These are phyloP conservation scores for Plasmodium blacklocki DNA, from an alignment of 169 alveolate genomes.

Conservation along the genomic window DNA sequence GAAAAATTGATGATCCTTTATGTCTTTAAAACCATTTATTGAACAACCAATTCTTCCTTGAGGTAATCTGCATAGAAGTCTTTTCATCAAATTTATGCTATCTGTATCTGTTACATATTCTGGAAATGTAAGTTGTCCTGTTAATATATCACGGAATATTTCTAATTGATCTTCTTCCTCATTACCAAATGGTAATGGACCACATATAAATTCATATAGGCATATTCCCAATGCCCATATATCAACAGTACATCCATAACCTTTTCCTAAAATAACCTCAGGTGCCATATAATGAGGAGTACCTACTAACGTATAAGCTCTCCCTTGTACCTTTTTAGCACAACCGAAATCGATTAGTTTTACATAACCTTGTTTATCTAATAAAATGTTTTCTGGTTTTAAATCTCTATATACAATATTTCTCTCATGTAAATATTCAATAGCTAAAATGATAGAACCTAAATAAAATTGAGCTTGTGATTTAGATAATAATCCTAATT, in stretches of 20 bases:
- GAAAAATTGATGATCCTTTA: slow-evolving; percentile 88
- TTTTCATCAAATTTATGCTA: slow-evolving; percentile 90
- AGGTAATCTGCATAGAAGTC: slow-evolving; percentile 92
- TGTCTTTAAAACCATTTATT: slow-evolving; percentile 91
- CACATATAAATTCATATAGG: slow-evolving; percentile 98
- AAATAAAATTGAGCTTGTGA: slow-evolving; percentile 94
- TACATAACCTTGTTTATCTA: slow-evolving; percentile 96
- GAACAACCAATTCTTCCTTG: slow-evolving; percentile 94
- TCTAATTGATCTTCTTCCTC: slow-evolving; percentile 97
- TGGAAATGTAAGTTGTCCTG: slow-evolving; percentile 86
- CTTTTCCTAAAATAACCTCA: slow-evolving; percentile 94
- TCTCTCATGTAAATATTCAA: slow-evolving; percentile 94
- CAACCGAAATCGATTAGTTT: slow-evolving; percentile 97
- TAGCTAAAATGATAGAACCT: slow-evolving; percentile 91
- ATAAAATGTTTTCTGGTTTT: slow-evolving; percentile 98
- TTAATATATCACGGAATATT: slow-evolving; percentile 93
- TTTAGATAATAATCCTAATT: slow-evolving; percentile 90
- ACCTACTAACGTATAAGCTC: slow-evolving; percentile 95
- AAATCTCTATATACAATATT: slow-evolving; percentile 95
- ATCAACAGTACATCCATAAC: slow-evolving; percentile 97
- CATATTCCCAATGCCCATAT: slow-evolving; percentile 99
- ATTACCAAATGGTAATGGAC: slow-evolving; percentile 98
- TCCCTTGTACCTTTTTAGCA: slow-evolving; percentile 93
- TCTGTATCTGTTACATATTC: slow-evolving; percentile 89
- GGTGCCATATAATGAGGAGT: slow-evolving; percentile 98